A percentile compares a stretch with the other conserved stretches of the same genome.
Evolutionary conservation across 2,329 filamentous ascomycete genomes (phyloP).

Genomic region (Bimuria novae-zelandiae): DNA sequence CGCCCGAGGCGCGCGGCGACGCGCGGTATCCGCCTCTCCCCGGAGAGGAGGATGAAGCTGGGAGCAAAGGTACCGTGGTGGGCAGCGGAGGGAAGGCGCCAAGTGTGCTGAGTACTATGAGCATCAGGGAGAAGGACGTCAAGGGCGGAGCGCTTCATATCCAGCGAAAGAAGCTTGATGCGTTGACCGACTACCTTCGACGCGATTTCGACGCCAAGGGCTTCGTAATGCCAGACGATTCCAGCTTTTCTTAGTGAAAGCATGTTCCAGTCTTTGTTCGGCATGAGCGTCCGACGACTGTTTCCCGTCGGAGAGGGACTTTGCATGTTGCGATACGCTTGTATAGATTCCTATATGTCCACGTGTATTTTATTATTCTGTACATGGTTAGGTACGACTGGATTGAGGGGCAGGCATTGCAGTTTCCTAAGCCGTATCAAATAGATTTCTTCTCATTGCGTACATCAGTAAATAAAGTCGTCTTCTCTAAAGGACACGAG

Average conservation of each 20-base stretch:
- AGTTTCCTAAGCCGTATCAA: no score
- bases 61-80: conserved; percentile 1
- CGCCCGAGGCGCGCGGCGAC: conserved; percentile 49
- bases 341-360: conserved; percentile 2
- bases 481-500: no score
- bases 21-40: conserved; percentile 40
- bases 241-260: conserved; percentile 33
- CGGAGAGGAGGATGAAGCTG: conserved; percentile 13
- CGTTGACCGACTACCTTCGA: conserved; percentile 50
- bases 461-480: no score
- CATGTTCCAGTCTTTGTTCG: background rate
- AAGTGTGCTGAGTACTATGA: conserved; percentile 45
- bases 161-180: conserved; percentile 55
- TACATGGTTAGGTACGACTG: background rate
- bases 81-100: conserved; percentile 10
- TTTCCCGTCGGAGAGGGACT: background rate
- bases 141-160: conserved; percentile 50
- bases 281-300: background rate
- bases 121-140: conserved; percentile 43
- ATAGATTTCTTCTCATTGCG: no score
- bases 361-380: background rate
- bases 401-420: no score
- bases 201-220: conserved; percentile 51
- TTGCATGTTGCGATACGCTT: background rate
- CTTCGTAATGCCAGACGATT: conserved; percentile 55